A percentile compares a stretch with the other conserved stretches of the same genome.
Evolutionary conservation across 305 asterid genomes (phyloP).

Genomic region (Fraxinus sp.): DNA sequence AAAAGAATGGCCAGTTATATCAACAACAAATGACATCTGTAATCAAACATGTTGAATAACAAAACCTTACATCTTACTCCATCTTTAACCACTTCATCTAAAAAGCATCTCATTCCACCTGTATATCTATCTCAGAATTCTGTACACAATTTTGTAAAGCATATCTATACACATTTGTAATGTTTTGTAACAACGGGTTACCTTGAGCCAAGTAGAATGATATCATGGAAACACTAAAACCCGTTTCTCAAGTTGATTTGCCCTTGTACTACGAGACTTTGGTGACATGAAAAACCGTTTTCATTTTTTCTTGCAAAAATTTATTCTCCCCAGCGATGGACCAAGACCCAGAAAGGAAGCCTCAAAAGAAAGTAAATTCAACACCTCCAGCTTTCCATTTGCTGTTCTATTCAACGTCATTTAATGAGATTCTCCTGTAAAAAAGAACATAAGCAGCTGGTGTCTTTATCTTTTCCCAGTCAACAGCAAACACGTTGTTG

Average conservation of each 20-base stretch:
- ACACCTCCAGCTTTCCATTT: constrained; percentile 6
- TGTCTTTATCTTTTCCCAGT: constrained; percentile 53
- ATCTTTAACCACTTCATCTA: neutral
- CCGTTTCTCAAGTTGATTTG: constrained; percentile 18
- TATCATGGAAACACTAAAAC: constrained; percentile 14
- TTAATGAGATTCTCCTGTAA: constrained; percentile 44
- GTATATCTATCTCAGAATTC: neutral
- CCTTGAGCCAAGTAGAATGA: constrained; percentile 5
- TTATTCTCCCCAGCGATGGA: neutral
- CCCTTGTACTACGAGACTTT: neutral
- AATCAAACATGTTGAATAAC: neutral
- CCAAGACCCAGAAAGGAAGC: neutral
- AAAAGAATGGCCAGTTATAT: neutral
- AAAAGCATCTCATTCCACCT: neutral
- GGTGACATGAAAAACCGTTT: neutral
- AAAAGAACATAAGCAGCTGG: constrained; percentile 76
- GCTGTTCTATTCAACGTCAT: constrained; percentile 15
- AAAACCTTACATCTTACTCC: neutral
- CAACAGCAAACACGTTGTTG: constrained; percentile 37
- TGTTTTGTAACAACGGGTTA: neutral
- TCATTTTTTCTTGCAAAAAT: constrained; percentile 12
- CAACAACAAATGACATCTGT: neutral
- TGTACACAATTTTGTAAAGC: neutral
- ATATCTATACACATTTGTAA: neutral
- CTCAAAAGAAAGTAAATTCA: neutral